Conservation (phyloP, 202 grass and related monocot species). For the Panicum virgatum region DNA sequence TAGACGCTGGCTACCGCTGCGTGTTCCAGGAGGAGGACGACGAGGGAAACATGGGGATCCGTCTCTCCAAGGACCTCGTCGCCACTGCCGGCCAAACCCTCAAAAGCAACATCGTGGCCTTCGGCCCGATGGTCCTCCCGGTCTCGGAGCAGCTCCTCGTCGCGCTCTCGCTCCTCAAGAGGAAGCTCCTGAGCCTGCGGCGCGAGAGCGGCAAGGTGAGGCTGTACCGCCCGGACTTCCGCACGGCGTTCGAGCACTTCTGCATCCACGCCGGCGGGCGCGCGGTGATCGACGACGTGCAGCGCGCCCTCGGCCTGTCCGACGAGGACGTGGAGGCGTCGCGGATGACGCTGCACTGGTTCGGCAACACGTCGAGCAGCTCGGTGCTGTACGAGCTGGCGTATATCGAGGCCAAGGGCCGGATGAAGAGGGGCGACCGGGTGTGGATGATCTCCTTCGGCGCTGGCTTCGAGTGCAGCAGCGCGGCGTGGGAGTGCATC, state of each 20-base stretch:
- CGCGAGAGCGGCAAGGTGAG: slow-evolving; percentile 27
- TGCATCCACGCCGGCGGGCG: slow-evolving; percentile 78
- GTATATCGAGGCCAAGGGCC: slow-evolving; percentile 56
- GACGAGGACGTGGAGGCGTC: slow-evolving; percentile 81
- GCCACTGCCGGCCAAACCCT: slow-evolving; percentile 51
- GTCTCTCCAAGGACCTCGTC: slow-evolving; percentile 73
- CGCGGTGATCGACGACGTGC: slow-evolving; percentile 83
- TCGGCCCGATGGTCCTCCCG: slow-evolving; percentile 65
- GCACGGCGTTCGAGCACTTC: slow-evolving; percentile 72
- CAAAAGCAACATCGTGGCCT: slow-evolving; percentile 65
- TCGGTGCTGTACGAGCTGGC: slow-evolving; percentile 81
- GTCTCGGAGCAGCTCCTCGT: slow-evolving; percentile 62
- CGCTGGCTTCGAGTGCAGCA: slow-evolving; percentile 63
- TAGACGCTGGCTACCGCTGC: slow-evolving; percentile 55
- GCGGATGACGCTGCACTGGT: slow-evolving; percentile 86
- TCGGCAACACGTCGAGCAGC: slow-evolving; percentile 96
- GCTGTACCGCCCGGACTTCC: slow-evolving; percentile 66
- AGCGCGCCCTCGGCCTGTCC: slow-evolving; percentile 65
- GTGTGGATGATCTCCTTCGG: slow-evolving; percentile 63
- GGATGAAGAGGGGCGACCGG: slow-evolving; percentile 50
- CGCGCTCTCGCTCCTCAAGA: slow-evolving; percentile 35
- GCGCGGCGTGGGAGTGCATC: slow-evolving; percentile 68
- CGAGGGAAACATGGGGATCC: slow-evolving; percentile 46
- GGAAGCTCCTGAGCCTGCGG: neutral
- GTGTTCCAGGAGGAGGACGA: slow-evolving; percentile 77